Evolutionary conservation across 495 filamentous ascomycete genomes (phyloP).

Genomic region (Trichoderma reesei): DNA sequence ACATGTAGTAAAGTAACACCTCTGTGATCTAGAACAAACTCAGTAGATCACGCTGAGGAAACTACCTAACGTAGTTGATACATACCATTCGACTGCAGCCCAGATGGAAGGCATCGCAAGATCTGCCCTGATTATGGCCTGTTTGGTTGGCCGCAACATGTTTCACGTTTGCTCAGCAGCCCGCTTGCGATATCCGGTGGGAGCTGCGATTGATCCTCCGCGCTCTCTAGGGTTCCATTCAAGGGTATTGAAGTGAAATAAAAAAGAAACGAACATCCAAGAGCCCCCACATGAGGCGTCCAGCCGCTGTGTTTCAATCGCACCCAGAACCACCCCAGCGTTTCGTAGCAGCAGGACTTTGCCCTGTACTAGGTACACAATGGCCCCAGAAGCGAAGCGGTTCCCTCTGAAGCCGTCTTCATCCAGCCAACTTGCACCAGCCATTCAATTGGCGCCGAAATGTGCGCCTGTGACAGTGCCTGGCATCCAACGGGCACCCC

Average conservation of each 20-base stretch:
- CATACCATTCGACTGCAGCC: not conserved
- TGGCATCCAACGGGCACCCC: not conserved
- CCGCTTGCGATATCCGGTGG: not conserved
- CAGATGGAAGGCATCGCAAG: too few relatives aligned
- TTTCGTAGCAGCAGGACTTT: not conserved
- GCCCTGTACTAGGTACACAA: not conserved
- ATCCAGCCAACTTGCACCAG: not conserved
- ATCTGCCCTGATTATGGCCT: not conserved
- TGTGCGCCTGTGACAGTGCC: not conserved
- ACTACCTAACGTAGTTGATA: too few relatives aligned
- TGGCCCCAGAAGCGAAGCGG: not conserved
- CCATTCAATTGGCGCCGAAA: conserved; percentile 8
- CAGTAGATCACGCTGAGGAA: too few relatives aligned
- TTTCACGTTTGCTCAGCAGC: not conserved
- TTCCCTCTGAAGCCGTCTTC: too few relatives aligned
- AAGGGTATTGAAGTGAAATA: too few relatives aligned
- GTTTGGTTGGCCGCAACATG: not conserved
- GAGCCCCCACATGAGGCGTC: not conserved
- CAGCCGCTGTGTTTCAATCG: not conserved
- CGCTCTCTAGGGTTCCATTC: too few relatives aligned
- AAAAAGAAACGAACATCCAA: too few relatives aligned
- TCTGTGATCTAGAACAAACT: too few relatives aligned
- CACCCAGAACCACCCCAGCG: not conserved
- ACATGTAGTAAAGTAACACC: not conserved
- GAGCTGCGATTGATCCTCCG: not conserved